Evolutionary conservation across 75 land plant species (phyloP).

Genomic region (Adiantum capillusveneris): DNA sequence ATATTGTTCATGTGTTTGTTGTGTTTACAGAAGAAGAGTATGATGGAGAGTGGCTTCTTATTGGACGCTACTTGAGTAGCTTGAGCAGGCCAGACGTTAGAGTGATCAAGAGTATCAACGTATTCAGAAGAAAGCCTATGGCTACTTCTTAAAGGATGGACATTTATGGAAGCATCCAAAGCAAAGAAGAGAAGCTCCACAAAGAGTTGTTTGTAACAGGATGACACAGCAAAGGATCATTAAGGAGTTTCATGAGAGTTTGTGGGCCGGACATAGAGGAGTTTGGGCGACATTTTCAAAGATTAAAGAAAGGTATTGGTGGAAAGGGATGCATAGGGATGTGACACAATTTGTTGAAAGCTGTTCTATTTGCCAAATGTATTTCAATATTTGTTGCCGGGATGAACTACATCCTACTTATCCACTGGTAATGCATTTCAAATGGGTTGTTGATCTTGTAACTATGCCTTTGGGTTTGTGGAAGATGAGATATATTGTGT

Average conservation of each 20-base stretch:
- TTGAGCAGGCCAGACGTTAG: not conserved
- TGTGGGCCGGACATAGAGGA: too few relatives aligned
- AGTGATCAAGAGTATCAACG: not conserved
- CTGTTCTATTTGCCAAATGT: not conserved
- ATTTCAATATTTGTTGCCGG: not conserved
- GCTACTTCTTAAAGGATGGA: too few relatives aligned
- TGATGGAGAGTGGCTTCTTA: not conserved
- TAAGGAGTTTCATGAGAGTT: too few relatives aligned
- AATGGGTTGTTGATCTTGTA: constrained; percentile 3
- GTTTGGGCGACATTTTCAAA: too few relatives aligned
- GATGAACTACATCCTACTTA: too few relatives aligned
- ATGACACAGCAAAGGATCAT: not conserved
- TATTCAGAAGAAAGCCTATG: not conserved
- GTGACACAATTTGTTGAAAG: not conserved
- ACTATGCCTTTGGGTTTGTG: not conserved
- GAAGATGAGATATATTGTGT: not conserved
- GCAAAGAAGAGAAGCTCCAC: too few relatives aligned
- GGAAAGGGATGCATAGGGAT: too few relatives aligned
- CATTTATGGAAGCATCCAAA: too few relatives aligned
- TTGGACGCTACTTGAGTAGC: not conserved
- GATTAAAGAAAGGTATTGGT: too few relatives aligned
- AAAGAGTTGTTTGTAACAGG: not conserved
- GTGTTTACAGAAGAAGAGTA: not conserved
- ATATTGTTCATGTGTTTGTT: not conserved
- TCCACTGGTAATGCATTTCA: not conserved